Conservation (phyloP, 2,329 filamentous ascomycete genomes). For the Camillea tinctor region DNA sequence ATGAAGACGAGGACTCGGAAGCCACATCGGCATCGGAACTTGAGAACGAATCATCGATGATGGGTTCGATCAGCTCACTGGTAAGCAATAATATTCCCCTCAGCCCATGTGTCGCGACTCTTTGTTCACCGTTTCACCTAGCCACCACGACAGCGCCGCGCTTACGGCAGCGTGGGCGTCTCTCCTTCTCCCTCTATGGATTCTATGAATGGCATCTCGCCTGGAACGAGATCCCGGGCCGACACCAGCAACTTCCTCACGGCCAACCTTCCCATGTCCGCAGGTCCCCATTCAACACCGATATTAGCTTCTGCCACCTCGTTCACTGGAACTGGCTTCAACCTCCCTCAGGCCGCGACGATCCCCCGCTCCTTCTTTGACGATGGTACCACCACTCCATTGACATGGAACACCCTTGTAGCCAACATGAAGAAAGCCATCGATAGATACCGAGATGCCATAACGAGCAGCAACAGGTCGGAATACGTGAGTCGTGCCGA, state of each 20-base stretch:
- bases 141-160: constrained; percentile 61
- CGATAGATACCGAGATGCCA: constrained; percentile 86
- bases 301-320: constrained; percentile 60
- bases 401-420: constrained; percentile 88
- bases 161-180: constrained; percentile 61
- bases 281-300: constrained; percentile 40
- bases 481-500: constrained; percentile 95
- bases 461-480: constrained; percentile 76
- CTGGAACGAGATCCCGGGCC: constrained; percentile 54
- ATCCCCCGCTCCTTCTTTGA: constrained; percentile 87
- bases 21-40: constrained; percentile 79
- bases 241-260: constrained; percentile 48
- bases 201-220: constrained; percentile 72
- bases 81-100: constrained; percentile 51
- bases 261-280: constrained; percentile 42
- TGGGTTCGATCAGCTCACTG: constrained; percentile 66
- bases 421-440: constrained; percentile 91
- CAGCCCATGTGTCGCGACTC: constrained; percentile 1
- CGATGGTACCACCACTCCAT: constrained; percentile 72
- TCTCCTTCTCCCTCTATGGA: constrained; percentile 91
- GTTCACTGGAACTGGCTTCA: constrained; percentile 59
- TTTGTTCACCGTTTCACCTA: constrained; percentile 32
- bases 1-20: constrained; percentile 89
- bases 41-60: constrained; percentile 73
- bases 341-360: constrained; percentile 55